These are phyloP conservation scores for Wallacemonas collosoma DNA, from an alignment of 208 protist genomes.

Conservation along the genomic window DNA sequence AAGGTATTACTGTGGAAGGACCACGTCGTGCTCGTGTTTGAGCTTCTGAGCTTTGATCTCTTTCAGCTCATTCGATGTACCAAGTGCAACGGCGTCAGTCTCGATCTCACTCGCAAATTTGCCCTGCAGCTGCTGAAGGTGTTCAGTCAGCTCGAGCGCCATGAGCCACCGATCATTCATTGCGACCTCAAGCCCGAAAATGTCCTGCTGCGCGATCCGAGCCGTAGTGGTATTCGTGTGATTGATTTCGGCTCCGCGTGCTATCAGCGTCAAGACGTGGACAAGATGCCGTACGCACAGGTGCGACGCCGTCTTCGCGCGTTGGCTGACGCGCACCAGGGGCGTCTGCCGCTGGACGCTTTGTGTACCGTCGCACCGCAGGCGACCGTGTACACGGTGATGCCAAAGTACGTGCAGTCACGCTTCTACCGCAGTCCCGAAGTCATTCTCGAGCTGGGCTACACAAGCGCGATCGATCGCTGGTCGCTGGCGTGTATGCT, in stretches of 20 bases:
- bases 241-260: slow-evolving; percentile 99
- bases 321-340: neutral
- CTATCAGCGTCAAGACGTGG: slow-evolving; percentile 43
- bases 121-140: slow-evolving; percentile 93
- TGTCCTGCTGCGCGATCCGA: slow-evolving; percentile 89
- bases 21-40: slow-evolving; percentile 97
- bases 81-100: slow-evolving; percentile 87
- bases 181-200: slow-evolving; percentile 98
- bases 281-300: slow-evolving; percentile 12
- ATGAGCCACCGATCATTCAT: slow-evolving; percentile 95
- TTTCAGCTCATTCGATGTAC: slow-evolving; percentile 95
- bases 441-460: slow-evolving; percentile 97
- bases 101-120: slow-evolving; percentile 93
- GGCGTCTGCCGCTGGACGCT: neutral
- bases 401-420: slow-evolving; percentile 95
- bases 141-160: slow-evolving; percentile 90
- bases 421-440: slow-evolving; percentile 98
- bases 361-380: slow-evolving; percentile 3
- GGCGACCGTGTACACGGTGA: slow-evolving; percentile 14
- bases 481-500: slow-evolving; percentile 99
- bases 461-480: slow-evolving; percentile 97
- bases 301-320: neutral
- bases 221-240: slow-evolving; percentile 89
- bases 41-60: slow-evolving; percentile 96
- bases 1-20: slow-evolving; percentile 85